These are phyloP conservation scores for Selaginella moellendorffii DNA, from an alignment of 75 land plant species.

Conservation along the genomic window DNA sequence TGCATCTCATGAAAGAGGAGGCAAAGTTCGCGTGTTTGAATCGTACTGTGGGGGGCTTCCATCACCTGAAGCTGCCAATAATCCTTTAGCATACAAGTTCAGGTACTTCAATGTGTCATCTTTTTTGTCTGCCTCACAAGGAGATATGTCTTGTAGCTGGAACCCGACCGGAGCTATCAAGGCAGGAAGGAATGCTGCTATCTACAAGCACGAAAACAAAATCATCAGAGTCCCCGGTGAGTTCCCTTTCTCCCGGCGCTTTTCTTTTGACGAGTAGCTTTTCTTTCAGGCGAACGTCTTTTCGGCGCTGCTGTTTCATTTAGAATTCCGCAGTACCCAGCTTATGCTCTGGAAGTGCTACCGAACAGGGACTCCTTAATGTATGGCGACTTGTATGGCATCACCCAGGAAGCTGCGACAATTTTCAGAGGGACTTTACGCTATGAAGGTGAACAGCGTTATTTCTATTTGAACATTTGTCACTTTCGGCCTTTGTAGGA, in stretches of 20 bases:
- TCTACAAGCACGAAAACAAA: slow-evolving; percentile 41
- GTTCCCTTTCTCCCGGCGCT: not conserved
- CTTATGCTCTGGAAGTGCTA: slow-evolving; percentile 82
- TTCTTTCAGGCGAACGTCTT: slow-evolving; percentile 54
- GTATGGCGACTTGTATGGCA: slow-evolving; percentile 87
- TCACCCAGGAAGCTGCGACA: slow-evolving; percentile 70
- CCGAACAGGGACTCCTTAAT: slow-evolving; percentile 82
- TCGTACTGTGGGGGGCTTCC: slow-evolving; percentile 99
- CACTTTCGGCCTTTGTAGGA: slow-evolving; percentile 25
- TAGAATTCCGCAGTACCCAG: slow-evolving; percentile 61
- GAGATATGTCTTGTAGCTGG: slow-evolving; percentile 46
- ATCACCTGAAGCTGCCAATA: slow-evolving; percentile 86
- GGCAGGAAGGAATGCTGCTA: slow-evolving; percentile 79
- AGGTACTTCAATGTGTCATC: slow-evolving; percentile 29
- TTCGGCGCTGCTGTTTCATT: slow-evolving; percentile 62
- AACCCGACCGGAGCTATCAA: slow-evolving; percentile 86
- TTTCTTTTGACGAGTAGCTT: slow-evolving; percentile 10
- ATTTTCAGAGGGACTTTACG: slow-evolving; percentile 89
- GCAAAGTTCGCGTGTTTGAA: slow-evolving; percentile 53
- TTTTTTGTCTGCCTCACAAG: not conserved
- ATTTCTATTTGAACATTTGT: not conserved
- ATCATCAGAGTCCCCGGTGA: slow-evolving; percentile 53
- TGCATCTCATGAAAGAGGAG: slow-evolving; percentile 50
- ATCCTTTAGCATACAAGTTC: slow-evolving; percentile 93
- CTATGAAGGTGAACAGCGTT: slow-evolving; percentile 46